Conservation (phyloP, 768 basidiomycete species). For the Lyophyllum decastes region DNA sequence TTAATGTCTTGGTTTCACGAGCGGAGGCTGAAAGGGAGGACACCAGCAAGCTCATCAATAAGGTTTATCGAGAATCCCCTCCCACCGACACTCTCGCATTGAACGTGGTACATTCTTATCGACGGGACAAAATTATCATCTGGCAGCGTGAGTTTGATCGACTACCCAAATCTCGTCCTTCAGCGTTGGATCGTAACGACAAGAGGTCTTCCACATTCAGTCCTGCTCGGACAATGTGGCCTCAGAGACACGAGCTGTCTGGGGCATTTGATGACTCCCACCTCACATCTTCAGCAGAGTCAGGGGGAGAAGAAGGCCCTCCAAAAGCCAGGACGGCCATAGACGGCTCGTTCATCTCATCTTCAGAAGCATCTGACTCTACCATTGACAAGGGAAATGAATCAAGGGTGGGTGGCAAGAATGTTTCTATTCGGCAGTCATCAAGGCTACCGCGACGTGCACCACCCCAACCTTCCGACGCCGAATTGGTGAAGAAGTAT, state of each 20-base stretch:
- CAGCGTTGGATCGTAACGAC: slow-evolving; percentile 47
- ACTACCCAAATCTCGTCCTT: slow-evolving; percentile 70
- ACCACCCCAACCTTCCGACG: slow-evolving; percentile 64
- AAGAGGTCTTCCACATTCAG: slow-evolving; percentile 66
- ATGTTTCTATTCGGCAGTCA: slow-evolving; percentile 28
- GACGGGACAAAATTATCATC: slow-evolving; percentile 91
- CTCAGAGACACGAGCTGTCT: slow-evolving; percentile 56
- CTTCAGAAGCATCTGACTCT: slow-evolving; percentile 70
- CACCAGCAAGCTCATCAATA: slow-evolving; percentile 70
- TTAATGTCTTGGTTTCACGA: slow-evolving; percentile 65
- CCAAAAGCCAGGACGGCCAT: slow-evolving; percentile 47
- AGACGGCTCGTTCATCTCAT: slow-evolving; percentile 60
- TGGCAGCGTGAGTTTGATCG: slow-evolving; percentile 95
- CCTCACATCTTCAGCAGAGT: slow-evolving; percentile 64
- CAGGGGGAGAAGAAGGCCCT: slow-evolving; percentile 71
- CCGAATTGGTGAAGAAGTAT: slow-evolving; percentile 83
- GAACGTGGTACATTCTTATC: slow-evolving; percentile 80
- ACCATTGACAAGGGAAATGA: slow-evolving; percentile 59
- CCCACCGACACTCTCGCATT: slow-evolving; percentile 89
- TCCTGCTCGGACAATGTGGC: slow-evolving; percentile 74
- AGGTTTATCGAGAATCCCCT: slow-evolving; percentile 76
- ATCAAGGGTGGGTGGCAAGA: slow-evolving; percentile 71
- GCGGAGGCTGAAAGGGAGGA: slow-evolving; percentile 79
- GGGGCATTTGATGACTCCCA: slow-evolving; percentile 55
- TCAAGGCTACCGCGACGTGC: slow-evolving; percentile 70